Evolutionary conservation across 768 basidiomycete species (phyloP), one percentile per base, ranked within the genome.

Genomic region (Tricholoma furcatifolium): DNA sequence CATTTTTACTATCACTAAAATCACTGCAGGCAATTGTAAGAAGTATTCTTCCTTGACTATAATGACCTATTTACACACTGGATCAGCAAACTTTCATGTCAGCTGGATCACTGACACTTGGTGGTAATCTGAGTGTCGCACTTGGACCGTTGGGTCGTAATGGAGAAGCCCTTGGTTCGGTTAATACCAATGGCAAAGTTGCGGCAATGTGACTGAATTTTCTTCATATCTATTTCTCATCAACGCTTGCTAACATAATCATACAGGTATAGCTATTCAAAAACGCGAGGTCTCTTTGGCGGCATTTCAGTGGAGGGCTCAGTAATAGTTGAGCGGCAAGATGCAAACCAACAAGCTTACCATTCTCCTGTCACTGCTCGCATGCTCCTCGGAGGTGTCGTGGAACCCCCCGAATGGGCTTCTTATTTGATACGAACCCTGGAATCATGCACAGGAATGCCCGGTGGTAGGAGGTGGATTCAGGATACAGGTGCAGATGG

Each of bases 131-230:
- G 69, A 93, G 92, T 56, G 73, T 93, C 40, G 88, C 95, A 8
- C 77, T 97, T 1, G 96, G 96, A 2, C 96, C 96, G 9, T 73
- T 98, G 1, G 96, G 96, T 18, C 85, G 96, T 24, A 98, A 93
- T 63, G 91, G 90, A n/a, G 96, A 98, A 72, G 96, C 93, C 3
- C 77, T 72, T 54, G 94, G 93, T 15, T 76, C 91, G 0, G 58
- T 98, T 41, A 97, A 84, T 62, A 79, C 89, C 1, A 88, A 83
- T 45, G 95, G 95, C 42, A 91, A 86, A 64, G 73, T 97, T 4
- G 91, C 96, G 5, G 93, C 94, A 32, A 97, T 98, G 93, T 93
- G 61, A 57, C 7, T 27, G 74, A 56, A 8, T 8, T 30, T 47
- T 17, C 43, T 20, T n/a, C 12, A 55, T 40, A 35, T 48, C 32